Base-by-base conservation (phyloP, 2,329 filamentous ascomycete species). In the Byssothecium circinans region DNA sequence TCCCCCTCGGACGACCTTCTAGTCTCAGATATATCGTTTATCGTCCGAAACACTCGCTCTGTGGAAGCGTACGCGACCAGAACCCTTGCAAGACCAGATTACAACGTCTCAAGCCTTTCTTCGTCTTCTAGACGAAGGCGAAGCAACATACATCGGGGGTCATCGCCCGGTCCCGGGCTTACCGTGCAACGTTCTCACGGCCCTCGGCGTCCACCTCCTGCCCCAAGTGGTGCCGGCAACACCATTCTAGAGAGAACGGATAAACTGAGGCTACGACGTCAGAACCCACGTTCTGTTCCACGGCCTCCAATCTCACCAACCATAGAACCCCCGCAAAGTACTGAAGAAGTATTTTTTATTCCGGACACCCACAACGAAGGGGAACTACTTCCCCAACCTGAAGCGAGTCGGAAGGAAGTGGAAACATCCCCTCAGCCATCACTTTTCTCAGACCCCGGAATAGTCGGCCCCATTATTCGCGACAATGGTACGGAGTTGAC, bases 21-120 rank as follows among this genome's bases (percentile, higher is more conserved):
- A 25, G 23, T 25, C 5, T 10, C 23, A 25, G 23, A 25, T 25
- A 10, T 25, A 15, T 3, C 40, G 23, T 27, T 25, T 6, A 39
- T 48, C 15, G 19, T 48, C 2, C 17, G 34, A 14, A 36, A 48
- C 8, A 48, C 34, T n/a, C 40, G 34, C n/a, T 11, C 8, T n/a
- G 18, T 39, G 14, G 45, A 48, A 34, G 25, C 10, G 7, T 35
- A 38, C 14, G 27, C 38, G 12, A 43, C 23, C 2, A 48, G 25
- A 34, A 32, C 22, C 4, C 45, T 48, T 23, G 34, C 39, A 15
- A 43, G 36, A 39, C 39, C 43, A 27, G 25, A 11, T 12, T 33
- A n/a, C 18, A 43, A 27, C n/a, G 34, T 48, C 23, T 18, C 14
- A 29, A 39, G 34, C 6, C n/a, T 25, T 4, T 11, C 25, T 20